Percentiles rank a stretch among this genome's conserved stretches.
These are phyloP conservation scores for Aspergillus intermedius DNA, from an alignment of 2,329 filamentous ascomycete species.

Conservation along the genomic window DNA sequence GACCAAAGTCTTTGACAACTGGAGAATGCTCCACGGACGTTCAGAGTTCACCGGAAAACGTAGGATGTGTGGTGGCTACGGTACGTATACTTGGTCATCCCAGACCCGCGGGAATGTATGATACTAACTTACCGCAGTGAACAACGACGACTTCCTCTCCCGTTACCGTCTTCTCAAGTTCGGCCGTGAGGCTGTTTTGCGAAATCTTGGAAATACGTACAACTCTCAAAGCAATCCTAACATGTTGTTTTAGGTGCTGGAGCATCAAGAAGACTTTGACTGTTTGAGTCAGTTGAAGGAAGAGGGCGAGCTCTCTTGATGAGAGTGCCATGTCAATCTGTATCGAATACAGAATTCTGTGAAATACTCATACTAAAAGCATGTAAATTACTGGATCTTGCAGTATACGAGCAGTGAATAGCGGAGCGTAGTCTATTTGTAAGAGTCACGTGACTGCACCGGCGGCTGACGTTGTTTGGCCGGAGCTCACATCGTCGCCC, in stretches of 20 bases:
- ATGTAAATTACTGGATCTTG: too few relatives aligned
- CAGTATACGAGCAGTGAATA: neutral
- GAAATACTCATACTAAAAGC: too few relatives aligned
- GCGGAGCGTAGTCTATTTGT: neutral
- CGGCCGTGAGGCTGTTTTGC: slow-evolving; percentile 30
- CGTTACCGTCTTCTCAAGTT: slow-evolving; percentile 68
- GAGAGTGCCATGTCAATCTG: too few relatives aligned
- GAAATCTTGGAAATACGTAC: slow-evolving; percentile 22
- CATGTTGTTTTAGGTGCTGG: slow-evolving; percentile 4
- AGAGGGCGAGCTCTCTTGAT: too few relatives aligned
- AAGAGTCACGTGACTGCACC: slow-evolving; percentile 24
- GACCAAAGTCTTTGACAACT: slow-evolving; percentile 80
- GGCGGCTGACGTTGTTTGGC: slow-evolving; percentile 31
- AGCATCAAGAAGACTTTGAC: too few relatives aligned
- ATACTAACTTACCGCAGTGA: slow-evolving; percentile 47
- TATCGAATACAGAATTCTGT: too few relatives aligned
- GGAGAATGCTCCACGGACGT: slow-evolving; percentile 85
- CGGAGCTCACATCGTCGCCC: slow-evolving; percentile 19
- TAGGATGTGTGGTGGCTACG: slow-evolving; percentile 85
- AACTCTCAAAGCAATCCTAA: slow-evolving; percentile 6
- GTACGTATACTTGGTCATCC: slow-evolving; percentile 47
- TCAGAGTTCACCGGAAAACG: slow-evolving; percentile 75
- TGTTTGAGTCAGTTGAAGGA: too few relatives aligned
- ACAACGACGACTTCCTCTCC: slow-evolving; percentile 73
- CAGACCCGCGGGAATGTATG: neutral